Evolutionary conservation across 1,284 basidiomycete species (phyloP).

Genomic region (Leucoagaricus sp.): DNA sequence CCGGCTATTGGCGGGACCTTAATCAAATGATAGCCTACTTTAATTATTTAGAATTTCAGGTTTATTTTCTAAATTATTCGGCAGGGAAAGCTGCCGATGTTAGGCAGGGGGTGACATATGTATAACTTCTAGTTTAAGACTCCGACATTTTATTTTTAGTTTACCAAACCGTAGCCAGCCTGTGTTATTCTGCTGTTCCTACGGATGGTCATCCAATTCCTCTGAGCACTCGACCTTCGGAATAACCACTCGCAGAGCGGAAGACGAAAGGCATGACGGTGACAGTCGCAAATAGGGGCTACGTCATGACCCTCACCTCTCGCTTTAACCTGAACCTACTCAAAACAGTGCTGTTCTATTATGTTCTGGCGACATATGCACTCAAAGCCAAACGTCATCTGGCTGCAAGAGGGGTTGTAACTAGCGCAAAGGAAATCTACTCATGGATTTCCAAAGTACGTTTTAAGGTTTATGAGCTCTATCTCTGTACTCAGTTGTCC

Average conservation of each 20-base stretch:
- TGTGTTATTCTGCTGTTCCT: too few relatives aligned
- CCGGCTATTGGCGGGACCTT: conserved; percentile 4
- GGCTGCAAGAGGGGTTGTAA: conserved; percentile 67
- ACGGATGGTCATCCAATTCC: too few relatives aligned
- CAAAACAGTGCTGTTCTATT: conserved; percentile 66
- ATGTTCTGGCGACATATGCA: conserved; percentile 54
- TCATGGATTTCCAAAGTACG: conserved; percentile 57
- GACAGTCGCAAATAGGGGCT: conserved; percentile 12
- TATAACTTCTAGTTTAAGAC: too few relatives aligned
- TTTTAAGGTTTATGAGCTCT: conserved; percentile 10
- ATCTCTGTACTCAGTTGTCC: too few relatives aligned
- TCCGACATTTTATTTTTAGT: too few relatives aligned
- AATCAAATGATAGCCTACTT: too few relatives aligned
- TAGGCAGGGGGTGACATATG: too few relatives aligned
- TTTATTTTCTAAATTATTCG: too few relatives aligned
- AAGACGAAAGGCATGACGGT: background rate
- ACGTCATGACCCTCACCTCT: conserved; percentile 21
- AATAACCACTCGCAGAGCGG: background rate
- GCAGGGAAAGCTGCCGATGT: too few relatives aligned
- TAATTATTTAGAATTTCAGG: too few relatives aligned
- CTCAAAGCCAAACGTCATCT: conserved; percentile 67
- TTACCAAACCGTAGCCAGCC: too few relatives aligned
- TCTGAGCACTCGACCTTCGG: background rate
- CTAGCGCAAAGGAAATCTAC: conserved; percentile 56
- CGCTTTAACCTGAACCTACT: conserved; percentile 44